Conservation (phyloP, 202 grass and related monocot genomes). For the Bolboschoenoplectus hybrid region DNA sequence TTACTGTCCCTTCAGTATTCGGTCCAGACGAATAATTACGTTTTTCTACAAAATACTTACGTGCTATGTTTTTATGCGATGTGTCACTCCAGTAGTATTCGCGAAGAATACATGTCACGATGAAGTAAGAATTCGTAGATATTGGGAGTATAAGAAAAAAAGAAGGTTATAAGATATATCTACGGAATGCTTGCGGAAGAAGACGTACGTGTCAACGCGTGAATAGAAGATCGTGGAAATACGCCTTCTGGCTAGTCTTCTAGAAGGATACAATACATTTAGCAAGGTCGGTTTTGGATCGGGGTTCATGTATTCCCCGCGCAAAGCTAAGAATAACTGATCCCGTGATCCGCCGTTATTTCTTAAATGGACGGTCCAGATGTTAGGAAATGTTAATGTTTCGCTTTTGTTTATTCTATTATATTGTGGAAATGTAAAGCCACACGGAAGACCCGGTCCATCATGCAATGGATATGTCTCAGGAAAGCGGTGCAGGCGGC, state of each 20-base stretch:
- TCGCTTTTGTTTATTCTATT: too few species aligned
- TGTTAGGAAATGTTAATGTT: background rate
- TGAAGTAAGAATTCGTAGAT: background rate
- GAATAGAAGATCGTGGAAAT: background rate
- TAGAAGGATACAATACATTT: background rate
- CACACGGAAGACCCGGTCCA: slow-evolving; percentile 20
- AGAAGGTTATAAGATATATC: background rate
- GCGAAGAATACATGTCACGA: too few species aligned
- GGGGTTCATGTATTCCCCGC: background rate
- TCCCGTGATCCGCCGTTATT: background rate
- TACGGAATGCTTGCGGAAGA: slow-evolving; percentile 35
- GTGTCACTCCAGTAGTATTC: too few species aligned
- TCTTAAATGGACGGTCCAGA: background rate
- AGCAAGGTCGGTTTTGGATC: background rate
- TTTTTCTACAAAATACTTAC: too few species aligned
- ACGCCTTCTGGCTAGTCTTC: background rate
- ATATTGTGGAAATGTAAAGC: background rate
- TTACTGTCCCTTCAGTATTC: background rate
- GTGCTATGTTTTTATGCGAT: too few species aligned
- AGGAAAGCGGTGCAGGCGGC: background rate
- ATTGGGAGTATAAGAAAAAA: background rate
- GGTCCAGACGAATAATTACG: too few species aligned
- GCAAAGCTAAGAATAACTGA: background rate
- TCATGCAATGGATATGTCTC: slow-evolving; percentile 15
- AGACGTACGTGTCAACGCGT: slow-evolving; percentile 29